Conservation (phyloP, 352 stramenopile genomes). For the Globisporangium carolinianum region DNA sequence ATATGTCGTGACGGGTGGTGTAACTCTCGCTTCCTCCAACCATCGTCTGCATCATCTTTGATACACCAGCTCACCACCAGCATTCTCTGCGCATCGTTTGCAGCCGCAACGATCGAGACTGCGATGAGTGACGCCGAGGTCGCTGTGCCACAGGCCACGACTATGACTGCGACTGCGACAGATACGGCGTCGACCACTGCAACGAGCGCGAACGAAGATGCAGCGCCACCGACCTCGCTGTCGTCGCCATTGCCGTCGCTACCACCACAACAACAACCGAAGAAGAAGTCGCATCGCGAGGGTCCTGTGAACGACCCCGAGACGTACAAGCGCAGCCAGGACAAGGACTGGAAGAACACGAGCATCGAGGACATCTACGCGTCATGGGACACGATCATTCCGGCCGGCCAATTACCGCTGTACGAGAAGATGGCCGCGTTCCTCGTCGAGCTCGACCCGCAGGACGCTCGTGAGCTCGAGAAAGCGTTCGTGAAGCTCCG, state of each 20-base stretch:
- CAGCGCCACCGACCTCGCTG: not conserved
- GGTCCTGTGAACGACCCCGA: constrained; percentile 69
- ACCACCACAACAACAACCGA: not conserved
- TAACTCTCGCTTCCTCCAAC: too few species aligned
- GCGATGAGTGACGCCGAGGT: too few species aligned
- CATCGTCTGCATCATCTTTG: too few species aligned
- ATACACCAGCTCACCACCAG: too few species aligned
- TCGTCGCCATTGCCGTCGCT: too few species aligned
- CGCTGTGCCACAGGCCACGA: not conserved
- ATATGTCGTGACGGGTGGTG: too few species aligned
- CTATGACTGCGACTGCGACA: not conserved
- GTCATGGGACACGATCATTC: constrained; percentile 79
- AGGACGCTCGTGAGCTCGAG: constrained; percentile 75
- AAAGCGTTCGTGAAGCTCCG: constrained; percentile 81
- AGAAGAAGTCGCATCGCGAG: constrained; percentile 12
- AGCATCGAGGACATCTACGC: constrained; percentile 85
- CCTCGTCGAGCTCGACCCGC: constrained; percentile 61
- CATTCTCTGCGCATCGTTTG: too few species aligned
- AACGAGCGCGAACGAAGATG: not conserved
- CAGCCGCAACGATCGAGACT: too few species aligned
- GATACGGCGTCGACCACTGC: not conserved
- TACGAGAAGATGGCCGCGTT: constrained; percentile 82
- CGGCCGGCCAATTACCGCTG: constrained; percentile 48
- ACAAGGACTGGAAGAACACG: constrained; percentile 74
- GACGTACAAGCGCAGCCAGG: constrained; percentile 84